Base-by-base conservation (phyloP, 768 basidiomycete genomes). In the Pholiota conissans region DNA sequence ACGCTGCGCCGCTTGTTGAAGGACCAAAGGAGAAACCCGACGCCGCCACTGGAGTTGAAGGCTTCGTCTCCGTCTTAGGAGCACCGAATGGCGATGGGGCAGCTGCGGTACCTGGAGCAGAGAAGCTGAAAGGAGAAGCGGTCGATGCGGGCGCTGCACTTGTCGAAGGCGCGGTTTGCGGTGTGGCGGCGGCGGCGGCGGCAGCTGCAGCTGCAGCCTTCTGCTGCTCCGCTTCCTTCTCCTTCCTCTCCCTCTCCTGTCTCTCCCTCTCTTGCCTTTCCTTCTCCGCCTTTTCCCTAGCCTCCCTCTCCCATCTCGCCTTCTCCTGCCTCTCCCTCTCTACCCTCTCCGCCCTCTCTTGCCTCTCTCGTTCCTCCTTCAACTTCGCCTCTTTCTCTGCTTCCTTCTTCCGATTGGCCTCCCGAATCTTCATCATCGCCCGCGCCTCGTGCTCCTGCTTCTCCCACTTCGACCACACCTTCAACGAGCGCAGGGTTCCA, bases 371-470 rank as follows among this genome's bases (percentile, higher is more conserved):
- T 70, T 83, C 73, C 63, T 79, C 80, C 60, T 73, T 73, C 52
- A 68, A 67, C 55, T 73, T 79, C 13, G 75, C 75, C 54, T 80
- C 69, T 58, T 78, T 77, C 66, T 77, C 76, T 64, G 77, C 67
- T 70, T 83, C 73, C 63, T 79, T 81, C 60, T 73, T 73, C 52
- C 69, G 67, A 56, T 73, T 79, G 11, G 75, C 75, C 54, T 80
- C 77, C 49, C 90, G 78, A 64, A 93, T 82, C 66, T 80, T 86
- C 64, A 82, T 81, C 80, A 93, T 87, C 22, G 90, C 89, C 40
- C 83, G 83, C 3, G 91, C 91, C 64, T 93, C 91, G 28, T 90
- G 70, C 63, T 93, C 90, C 69, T 93, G 90, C 59, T 91, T 92
- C 70, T 93, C 91, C 89, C 89, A 91, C 71, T 90, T 91, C 3